phyloP scores from a whole-genome alignment of 768 basidiomycete species.

The Rhodosporidiobolus odoratus region DNA sequence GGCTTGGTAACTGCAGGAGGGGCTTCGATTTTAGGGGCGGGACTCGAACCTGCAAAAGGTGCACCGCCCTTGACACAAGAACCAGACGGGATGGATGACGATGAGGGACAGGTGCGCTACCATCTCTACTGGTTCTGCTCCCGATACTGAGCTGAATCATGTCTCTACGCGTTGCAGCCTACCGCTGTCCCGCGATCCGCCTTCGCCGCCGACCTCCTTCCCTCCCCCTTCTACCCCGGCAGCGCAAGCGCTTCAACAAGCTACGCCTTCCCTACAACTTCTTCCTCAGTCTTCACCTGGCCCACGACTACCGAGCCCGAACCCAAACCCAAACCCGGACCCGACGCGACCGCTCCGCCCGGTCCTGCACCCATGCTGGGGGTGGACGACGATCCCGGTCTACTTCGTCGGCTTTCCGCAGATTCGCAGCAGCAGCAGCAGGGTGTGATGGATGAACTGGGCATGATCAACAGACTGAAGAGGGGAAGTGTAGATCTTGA shows the following conservation, averaged over 20 bases:
- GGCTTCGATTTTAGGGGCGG: slow-evolving; percentile 12
- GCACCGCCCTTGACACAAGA: not conserved
- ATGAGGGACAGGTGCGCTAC: not conserved
- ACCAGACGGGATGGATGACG: slow-evolving; percentile 20
- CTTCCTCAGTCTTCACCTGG: not conserved
- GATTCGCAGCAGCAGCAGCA: not conserved
- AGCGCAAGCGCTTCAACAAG: not conserved
- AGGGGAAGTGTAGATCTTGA: slow-evolving; percentile 8
- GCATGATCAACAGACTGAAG: slow-evolving; percentile 1
- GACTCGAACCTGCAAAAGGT: not conserved
- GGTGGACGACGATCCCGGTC: slow-evolving; percentile 4
- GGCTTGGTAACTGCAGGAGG: slow-evolving; percentile 17
- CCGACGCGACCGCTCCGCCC: not conserved
- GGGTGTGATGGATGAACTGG: not conserved
- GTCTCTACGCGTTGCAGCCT: not conserved
- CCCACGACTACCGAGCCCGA: not conserved
- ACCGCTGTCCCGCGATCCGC: slow-evolving; percentile 20
- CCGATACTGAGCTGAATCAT: not conserved
- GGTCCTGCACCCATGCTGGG: slow-evolving; percentile 18
- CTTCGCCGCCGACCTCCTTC: slow-evolving; percentile 31
- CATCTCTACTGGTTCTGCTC: too few species aligned
- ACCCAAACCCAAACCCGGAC: not conserved
- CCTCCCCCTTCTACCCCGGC: slow-evolving; percentile 30
- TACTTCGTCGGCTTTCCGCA: not conserved
- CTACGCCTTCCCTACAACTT: not conserved